Evolutionary conservation across 2,329 filamentous ascomycete genomes (phyloP).

Genomic region (Geosmithia flava): DNA sequence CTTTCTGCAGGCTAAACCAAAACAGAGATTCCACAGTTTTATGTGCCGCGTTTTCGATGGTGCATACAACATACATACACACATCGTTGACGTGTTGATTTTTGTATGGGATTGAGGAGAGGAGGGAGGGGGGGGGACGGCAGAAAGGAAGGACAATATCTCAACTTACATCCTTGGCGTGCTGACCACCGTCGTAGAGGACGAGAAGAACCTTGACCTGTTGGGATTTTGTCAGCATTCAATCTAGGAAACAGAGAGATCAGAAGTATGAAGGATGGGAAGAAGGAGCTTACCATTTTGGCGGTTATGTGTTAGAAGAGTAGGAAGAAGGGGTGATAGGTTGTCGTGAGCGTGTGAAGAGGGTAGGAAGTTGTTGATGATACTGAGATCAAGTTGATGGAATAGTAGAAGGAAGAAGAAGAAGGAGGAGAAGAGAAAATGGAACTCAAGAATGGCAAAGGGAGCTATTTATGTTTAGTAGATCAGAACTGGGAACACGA

Average conservation of each 20-base stretch:
- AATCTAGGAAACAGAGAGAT: not conserved
- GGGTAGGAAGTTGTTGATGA: not conserved
- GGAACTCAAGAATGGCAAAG: not conserved
- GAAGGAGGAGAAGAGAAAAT: not conserved
- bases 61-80: too few species aligned
- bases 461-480: not conserved
- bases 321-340: not conserved
- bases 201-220: conserved; percentile 93
- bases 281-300: not conserved
- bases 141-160: not conserved
- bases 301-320: not conserved
- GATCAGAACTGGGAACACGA: not conserved
- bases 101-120: not conserved
- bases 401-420: not conserved
- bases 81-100: not conserved
- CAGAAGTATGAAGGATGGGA: not conserved
- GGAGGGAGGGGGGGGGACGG: not conserved
- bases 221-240: not conserved
- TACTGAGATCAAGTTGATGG: not conserved
- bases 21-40: too few species aligned
- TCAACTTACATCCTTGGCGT: conserved; percentile 65
- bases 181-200: conserved; percentile 82
- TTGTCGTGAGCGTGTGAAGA: not conserved
- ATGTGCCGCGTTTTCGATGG: too few species aligned
- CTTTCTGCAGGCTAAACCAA: too few species aligned